These are phyloP conservation scores for Colletotrichum eleusines DNA, from an alignment of 2,329 filamentous ascomycete species.

Conservation along the genomic window DNA sequence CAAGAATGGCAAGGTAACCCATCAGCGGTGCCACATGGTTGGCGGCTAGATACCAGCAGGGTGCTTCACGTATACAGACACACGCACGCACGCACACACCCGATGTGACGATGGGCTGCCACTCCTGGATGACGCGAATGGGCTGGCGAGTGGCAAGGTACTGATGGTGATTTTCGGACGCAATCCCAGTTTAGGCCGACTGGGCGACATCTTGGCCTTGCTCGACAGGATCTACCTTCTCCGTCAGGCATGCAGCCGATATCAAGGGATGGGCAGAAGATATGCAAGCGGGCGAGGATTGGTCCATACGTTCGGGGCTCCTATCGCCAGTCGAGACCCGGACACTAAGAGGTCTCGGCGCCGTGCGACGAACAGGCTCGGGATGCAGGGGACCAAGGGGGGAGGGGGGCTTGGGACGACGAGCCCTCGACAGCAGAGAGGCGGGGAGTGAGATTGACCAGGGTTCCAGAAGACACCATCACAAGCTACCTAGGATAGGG, in stretches of 20 bases:
- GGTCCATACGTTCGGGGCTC: slow-evolving; percentile 7
- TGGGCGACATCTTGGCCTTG: slow-evolving; percentile 36
- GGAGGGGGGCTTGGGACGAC: neutral
- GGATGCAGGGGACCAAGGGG: slow-evolving; percentile 3
- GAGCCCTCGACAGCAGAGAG: neutral
- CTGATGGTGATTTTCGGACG: slow-evolving; percentile 20
- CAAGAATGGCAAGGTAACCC: slow-evolving; percentile 26
- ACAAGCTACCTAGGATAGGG: neutral
- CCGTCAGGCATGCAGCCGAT: slow-evolving; percentile 39
- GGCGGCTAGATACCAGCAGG: slow-evolving; percentile 25
- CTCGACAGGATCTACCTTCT: slow-evolving; percentile 39
- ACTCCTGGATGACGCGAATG: neutral
- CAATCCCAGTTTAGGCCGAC: slow-evolving; percentile 30
- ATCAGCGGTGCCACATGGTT: slow-evolving; percentile 35
- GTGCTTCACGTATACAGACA: neutral
- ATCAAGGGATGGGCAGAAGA: slow-evolving; percentile 30
- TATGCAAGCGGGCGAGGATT: slow-evolving; percentile 33
- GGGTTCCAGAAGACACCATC: neutral
- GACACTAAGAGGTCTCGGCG: slow-evolving; percentile 21
- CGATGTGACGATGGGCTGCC: slow-evolving; percentile 21
- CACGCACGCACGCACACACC: neutral
- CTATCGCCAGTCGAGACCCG: slow-evolving; percentile 20
- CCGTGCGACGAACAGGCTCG: slow-evolving; percentile 3
- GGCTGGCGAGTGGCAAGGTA: slow-evolving; percentile 33
- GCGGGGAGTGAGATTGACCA: neutral